Conservation (phyloP, 2,329 filamentous ascomycete genomes). For the Myrmaecium sp. region DNA sequence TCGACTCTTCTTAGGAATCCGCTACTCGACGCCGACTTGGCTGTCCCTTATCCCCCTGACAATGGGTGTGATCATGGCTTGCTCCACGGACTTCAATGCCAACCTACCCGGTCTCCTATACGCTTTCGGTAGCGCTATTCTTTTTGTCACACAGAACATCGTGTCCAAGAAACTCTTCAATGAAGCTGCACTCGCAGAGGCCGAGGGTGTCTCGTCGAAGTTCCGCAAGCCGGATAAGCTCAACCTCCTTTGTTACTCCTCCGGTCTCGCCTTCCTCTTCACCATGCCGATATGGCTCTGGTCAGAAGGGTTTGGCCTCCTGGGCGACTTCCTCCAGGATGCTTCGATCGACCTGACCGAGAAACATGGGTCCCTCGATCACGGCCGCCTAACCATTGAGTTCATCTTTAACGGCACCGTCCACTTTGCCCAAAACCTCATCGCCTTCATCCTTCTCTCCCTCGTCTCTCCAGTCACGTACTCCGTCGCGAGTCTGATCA, state of each 20-base stretch:
- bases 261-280: slow-evolving; percentile 73
- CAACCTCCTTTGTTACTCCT: slow-evolving; percentile 94
- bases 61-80: slow-evolving; percentile 86
- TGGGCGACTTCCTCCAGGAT: slow-evolving; percentile 64
- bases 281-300: slow-evolving; percentile 88
- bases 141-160: slow-evolving; percentile 97
- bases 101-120: slow-evolving; percentile 83
- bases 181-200: slow-evolving; percentile 71
- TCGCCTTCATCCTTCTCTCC: slow-evolving; percentile 82
- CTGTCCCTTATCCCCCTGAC: slow-evolving; percentile 69
- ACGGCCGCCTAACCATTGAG: slow-evolving; percentile 50
- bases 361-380: slow-evolving; percentile 54
- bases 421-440: slow-evolving; percentile 90
- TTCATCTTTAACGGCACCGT: slow-evolving; percentile 95
- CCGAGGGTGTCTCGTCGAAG: slow-evolving; percentile 43
- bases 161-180: slow-evolving; percentile 98
- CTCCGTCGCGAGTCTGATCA: slow-evolving; percentile 88
- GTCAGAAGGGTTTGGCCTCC: slow-evolving; percentile 64
- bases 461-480: slow-evolving; percentile 95
- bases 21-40: slow-evolving; percentile 69
- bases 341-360: slow-evolving; percentile 63
- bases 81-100: slow-evolving; percentile 76
- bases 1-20: slow-evolving; percentile 72
- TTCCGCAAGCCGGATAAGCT: slow-evolving; percentile 85
- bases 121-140: slow-evolving; percentile 73